Conservation (phyloP, 2,329 filamentous ascomycete species). For the Pseudocercospora musae region DNA sequence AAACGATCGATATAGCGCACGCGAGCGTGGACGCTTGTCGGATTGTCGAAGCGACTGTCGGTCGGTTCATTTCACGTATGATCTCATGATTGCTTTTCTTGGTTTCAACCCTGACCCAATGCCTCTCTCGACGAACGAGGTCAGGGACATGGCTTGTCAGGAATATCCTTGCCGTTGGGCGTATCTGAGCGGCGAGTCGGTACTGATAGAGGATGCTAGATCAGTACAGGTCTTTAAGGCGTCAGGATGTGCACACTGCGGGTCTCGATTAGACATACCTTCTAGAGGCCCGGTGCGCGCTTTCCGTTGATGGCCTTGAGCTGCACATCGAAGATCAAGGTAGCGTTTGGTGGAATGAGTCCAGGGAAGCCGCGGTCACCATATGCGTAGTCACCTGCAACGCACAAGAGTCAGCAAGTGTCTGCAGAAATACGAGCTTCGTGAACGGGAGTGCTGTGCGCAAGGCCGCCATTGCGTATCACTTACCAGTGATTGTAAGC, state of each 20-base stretch:
- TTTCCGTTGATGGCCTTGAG: slow-evolving; percentile 61
- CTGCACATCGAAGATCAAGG: slow-evolving; percentile 73
- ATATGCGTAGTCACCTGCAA: slow-evolving; percentile 57
- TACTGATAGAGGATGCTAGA: neutral
- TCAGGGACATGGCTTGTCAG: neutral
- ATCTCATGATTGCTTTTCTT: neutral
- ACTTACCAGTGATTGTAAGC: slow-evolving; percentile 66
- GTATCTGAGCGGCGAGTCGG: neutral
- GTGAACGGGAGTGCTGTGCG: neutral
- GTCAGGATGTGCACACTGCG: neutral
- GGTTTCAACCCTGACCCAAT: neutral
- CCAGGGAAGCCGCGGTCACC: slow-evolving; percentile 69
- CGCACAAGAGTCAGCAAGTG: neutral
- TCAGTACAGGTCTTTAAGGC: neutral
- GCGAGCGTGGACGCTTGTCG: neutral
- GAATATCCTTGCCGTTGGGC: neutral
- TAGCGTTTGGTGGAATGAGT: slow-evolving; percentile 71
- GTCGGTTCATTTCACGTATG: neutral
- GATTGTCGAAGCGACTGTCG: neutral
- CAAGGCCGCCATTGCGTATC: neutral
- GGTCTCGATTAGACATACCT: neutral
- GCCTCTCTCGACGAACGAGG: neutral
- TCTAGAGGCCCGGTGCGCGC: slow-evolving; percentile 9
- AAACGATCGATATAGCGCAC: neutral
- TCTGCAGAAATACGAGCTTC: neutral